Base-by-base conservation (phyloP, 352 stramenopile species). In the Peronosclerospora sorghi region DNA sequence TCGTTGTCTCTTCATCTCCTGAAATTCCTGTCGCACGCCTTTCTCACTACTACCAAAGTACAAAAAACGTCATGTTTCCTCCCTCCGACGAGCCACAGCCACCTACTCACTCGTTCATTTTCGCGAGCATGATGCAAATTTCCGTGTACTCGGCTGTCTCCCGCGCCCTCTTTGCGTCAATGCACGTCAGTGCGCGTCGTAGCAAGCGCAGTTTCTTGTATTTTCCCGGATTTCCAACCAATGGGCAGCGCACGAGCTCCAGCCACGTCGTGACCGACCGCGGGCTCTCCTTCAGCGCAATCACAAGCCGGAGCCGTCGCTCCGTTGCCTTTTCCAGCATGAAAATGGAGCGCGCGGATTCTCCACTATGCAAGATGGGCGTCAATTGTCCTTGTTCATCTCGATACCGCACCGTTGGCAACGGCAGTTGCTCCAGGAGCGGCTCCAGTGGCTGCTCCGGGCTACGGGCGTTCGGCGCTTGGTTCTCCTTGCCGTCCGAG, bases 311-410 rank as follows among this genome's bases (percentile, higher is more conserved):
- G 27, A 59, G 28, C 2, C 74, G 71, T 44, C 45, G 44, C 35
- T 59, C 48, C 35, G 81, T 65, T 1, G 70, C 56, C 30, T 61
- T 56, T 20, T 71, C 63, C 23, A 86, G 56, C 53, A 82, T 45
- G 41, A 83, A 86, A 0, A 86, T 45, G 19, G 73, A 62, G 29
- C 65, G 47, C 29, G 76, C 62, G n/a, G 67, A 69, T 54, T 86
- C 73, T 15, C 71, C 73, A 45, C 83, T 79, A 54, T 67, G 65
- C 24, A 62, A 19, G n/a, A 67, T 41, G 28, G 53, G 40, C 35
- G 41, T 54, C 5, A 19, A n/a, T 5, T 41, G n/a, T 6, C 49
- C 40, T 28, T 39, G 14, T 7, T 17, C 23, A 38, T 49, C 40
- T 7, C 21, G 2, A 34, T 57, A 60, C 5, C 56, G 46, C 34